Evolutionary conservation across 2,329 filamentous ascomycete genomes (phyloP).

Genomic region (Byssothecium circinans): DNA sequence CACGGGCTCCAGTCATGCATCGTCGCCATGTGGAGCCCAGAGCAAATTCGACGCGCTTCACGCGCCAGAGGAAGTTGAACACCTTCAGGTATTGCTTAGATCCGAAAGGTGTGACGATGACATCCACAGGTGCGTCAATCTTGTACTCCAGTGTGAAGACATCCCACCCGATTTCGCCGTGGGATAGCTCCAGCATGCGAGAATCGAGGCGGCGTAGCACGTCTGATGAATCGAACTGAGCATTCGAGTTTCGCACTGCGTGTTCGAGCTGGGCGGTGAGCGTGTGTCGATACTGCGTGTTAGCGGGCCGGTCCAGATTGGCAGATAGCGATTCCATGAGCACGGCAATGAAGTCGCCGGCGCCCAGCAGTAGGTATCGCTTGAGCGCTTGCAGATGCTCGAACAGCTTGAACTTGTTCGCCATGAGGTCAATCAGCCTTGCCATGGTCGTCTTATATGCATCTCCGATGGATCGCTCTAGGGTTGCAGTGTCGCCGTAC

Average conservation of each 20-base stretch:
- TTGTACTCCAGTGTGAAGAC: constrained; percentile 99
- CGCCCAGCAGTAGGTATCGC: constrained; percentile 89
- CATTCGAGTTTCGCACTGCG: constrained; percentile 94
- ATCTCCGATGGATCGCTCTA: constrained; percentile 92
- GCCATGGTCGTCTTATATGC: constrained; percentile 99
- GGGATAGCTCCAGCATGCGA: constrained; percentile 95
- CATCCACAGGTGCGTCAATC: constrained; percentile 92
- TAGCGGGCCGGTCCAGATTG: constrained; percentile 93
- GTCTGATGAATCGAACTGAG: constrained; percentile 90
- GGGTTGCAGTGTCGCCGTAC: constrained; percentile 88
- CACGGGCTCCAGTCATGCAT: constrained; percentile 90
- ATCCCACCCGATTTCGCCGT: constrained; percentile 98
- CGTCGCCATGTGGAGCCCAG: constrained; percentile 89
- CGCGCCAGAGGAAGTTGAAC: constrained; percentile 98
- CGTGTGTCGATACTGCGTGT: constrained; percentile 93
- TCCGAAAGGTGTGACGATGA: constrained; percentile 94
- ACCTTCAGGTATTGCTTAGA: constrained; percentile 97
- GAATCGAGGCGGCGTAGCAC: constrained; percentile 90
- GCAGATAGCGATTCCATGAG: constrained; percentile 95
- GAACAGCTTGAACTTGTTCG: constrained; percentile 90
- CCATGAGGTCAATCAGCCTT: constrained; percentile 89
- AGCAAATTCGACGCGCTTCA: constrained; percentile 96
- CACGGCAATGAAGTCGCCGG: constrained; percentile 95
- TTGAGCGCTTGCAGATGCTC: constrained; percentile 90
- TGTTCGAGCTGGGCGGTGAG: constrained; percentile 97